A percentile compares a stretch with the other conserved stretches of the same genome.
phyloP scores from a whole-genome alignment of 1,284 basidiomycete genomes.

The Cryptococcus sp. region DNA sequence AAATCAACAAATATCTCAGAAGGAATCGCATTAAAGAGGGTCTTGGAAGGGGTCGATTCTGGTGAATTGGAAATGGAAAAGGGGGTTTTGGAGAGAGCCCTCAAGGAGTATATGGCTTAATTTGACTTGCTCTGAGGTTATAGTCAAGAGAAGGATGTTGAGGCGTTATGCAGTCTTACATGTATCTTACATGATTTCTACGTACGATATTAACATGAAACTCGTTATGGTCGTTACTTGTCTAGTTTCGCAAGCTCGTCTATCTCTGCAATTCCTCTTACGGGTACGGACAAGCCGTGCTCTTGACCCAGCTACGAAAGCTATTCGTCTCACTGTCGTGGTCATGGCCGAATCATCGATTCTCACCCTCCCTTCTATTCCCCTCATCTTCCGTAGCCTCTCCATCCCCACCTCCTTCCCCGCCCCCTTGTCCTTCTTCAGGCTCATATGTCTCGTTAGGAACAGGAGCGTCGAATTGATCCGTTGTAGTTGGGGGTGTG shows the following conservation, averaged over 20 bases:
- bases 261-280: too few species aligned
- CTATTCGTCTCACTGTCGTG: too few species aligned
- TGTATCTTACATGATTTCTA: too few species aligned
- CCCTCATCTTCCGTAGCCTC: slow-evolving; percentile 1
- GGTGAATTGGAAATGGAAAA: slow-evolving; percentile 30
- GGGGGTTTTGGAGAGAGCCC: slow-evolving; percentile 21
- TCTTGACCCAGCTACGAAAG: too few species aligned
- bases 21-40: slow-evolving; percentile 45
- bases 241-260: too few species aligned
- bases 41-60: slow-evolving; percentile 39
- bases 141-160: not conserved
- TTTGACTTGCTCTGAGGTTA: too few species aligned
- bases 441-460: slow-evolving; percentile 44
- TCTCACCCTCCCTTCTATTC: not conserved
- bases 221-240: too few species aligned
- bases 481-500: slow-evolving; percentile 14
- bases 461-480: slow-evolving; percentile 43
- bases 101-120: slow-evolving; percentile 25
- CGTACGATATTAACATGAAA: too few species aligned
- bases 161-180: not conserved
- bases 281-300: too few species aligned
- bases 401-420: slow-evolving; percentile 4
- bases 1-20: slow-evolving; percentile 43
- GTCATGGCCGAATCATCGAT: too few species aligned
- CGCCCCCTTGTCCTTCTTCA: slow-evolving; percentile 11